These are phyloP conservation scores for Xylariaceae sp. DNA, from an alignment of 2,329 filamentous ascomycete species.

Conservation along the genomic window DNA sequence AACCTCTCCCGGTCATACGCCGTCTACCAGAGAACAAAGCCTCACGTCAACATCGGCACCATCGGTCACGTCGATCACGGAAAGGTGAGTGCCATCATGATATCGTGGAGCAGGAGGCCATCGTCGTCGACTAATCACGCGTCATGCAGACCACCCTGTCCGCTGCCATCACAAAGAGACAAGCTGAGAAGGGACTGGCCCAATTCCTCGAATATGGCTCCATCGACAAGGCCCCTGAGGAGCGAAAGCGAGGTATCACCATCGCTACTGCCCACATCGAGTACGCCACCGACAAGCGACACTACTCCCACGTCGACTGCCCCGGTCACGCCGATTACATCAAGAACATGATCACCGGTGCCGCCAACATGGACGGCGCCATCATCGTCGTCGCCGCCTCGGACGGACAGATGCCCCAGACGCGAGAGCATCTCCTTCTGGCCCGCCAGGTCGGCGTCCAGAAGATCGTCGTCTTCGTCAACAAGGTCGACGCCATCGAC, in stretches of 20 bases:
- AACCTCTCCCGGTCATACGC: slow-evolving; percentile 62
- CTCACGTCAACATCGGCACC: slow-evolving; percentile 98
- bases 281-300: slow-evolving; percentile 87
- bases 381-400: slow-evolving; percentile 98
- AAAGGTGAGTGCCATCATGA: no score
- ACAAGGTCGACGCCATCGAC: slow-evolving; percentile 97
- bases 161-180: slow-evolving; percentile 96
- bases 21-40: slow-evolving; percentile 83
- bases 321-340: slow-evolving; percentile 99
- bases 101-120: no score
- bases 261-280: slow-evolving; percentile 98
- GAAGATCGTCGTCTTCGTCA: slow-evolving; percentile 98
- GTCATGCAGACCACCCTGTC: slow-evolving; percentile 96
- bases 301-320: slow-evolving; percentile 99
- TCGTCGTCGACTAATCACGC: no score
- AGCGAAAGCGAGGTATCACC: slow-evolving; percentile 99
- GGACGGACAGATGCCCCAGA: slow-evolving; percentile 99
- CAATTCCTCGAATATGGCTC: slow-evolving; percentile 95
- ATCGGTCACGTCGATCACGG: slow-evolving; percentile 99
- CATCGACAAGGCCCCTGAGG: slow-evolving; percentile 98
- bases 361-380: slow-evolving; percentile 97
- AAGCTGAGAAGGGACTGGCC: slow-evolving; percentile 89
- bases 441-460: slow-evolving; percentile 98
- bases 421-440: slow-evolving; percentile 93
- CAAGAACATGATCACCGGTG: slow-evolving; percentile 99